These are phyloP conservation scores for Paxillus involutus DNA, from an alignment of 768 basidiomycete species.

Conservation along the genomic window DNA sequence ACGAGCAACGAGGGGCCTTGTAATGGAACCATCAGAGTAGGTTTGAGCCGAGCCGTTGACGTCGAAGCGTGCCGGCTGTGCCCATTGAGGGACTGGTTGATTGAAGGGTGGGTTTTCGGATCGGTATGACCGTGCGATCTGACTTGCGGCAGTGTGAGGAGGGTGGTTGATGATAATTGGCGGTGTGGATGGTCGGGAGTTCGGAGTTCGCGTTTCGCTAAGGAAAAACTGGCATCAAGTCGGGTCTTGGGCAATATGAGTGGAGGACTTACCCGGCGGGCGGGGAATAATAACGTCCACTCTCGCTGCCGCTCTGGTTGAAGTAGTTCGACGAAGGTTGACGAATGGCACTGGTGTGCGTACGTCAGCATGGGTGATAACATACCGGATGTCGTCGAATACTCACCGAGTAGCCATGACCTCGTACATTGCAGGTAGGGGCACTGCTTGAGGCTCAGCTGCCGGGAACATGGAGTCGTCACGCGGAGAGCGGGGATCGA, in stretches of 20 bases:
- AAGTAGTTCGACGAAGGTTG: constrained; percentile 16
- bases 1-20: constrained; percentile 30
- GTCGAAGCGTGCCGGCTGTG: constrained; percentile 22
- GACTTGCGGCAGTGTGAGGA: constrained; percentile 16
- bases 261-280: constrained; percentile 25
- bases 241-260: too few relatives aligned
- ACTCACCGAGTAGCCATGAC: constrained; percentile 27
- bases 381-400: neutral
- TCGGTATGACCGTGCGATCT: constrained; percentile 26
- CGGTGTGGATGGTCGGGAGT: constrained; percentile 37
- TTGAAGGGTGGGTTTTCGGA: constrained; percentile 15
- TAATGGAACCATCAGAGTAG: constrained; percentile 27
- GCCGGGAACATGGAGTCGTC: constrained; percentile 28
- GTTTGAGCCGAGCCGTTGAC: constrained; percentile 31
- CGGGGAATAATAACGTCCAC: constrained; percentile 9
- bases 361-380: neutral
- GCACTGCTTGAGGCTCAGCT: constrained; percentile 24
- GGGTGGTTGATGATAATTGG: constrained; percentile 24
- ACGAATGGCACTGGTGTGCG: constrained; percentile 13
- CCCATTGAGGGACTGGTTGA: constrained; percentile 30
- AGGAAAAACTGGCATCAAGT: neutral
- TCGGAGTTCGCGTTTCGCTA: constrained; percentile 57
- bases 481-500: constrained; percentile 33
- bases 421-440: constrained; percentile 35
- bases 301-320: constrained; percentile 16